Evolutionary conservation across 225 moss, liverwort and hornwort genomes (phyloP).

Genomic region (Pleurozium schreberi): DNA sequence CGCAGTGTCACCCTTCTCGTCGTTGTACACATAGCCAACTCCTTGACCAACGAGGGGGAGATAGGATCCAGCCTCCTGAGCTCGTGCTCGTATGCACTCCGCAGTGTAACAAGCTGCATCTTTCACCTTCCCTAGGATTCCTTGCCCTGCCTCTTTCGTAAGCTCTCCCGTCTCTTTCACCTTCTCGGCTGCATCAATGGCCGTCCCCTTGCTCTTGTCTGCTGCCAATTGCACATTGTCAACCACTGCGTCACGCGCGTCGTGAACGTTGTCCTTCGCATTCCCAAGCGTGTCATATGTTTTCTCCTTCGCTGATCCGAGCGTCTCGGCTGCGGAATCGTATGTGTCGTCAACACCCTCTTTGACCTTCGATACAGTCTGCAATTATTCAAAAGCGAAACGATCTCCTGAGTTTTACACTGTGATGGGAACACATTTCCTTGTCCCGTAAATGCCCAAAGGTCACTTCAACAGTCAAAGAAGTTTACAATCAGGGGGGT

Average conservation of each 20-base stretch:
- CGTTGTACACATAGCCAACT: constrained; percentile 19
- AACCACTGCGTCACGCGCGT: constrained; percentile 12
- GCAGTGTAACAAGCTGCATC: constrained; percentile 44
- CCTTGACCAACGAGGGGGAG: constrained; percentile 43
- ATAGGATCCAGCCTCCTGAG: constrained; percentile 34
- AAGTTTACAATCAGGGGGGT: not conserved
- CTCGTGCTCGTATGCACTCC: constrained; percentile 29
- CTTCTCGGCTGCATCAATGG: constrained; percentile 31
- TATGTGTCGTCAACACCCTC: constrained; percentile 22
- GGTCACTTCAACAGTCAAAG: not conserved
- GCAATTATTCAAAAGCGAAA: not conserved
- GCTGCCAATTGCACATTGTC: constrained; percentile 12
- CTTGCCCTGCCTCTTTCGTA: constrained; percentile 15
- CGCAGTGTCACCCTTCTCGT: not conserved
- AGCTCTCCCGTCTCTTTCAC: constrained; percentile 17
- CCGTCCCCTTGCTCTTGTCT: constrained; percentile 44
- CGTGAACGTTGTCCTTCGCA: not conserved
- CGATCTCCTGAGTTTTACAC: not conserved
- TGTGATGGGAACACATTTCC: not conserved
- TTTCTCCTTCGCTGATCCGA: constrained; percentile 21
- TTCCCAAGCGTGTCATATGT: not conserved
- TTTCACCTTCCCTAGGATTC: constrained; percentile 32
- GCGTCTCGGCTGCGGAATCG: constrained; percentile 30
- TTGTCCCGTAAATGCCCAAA: not conserved
- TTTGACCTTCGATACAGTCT: constrained; percentile 22